Evolutionary conservation across 495 filamentous ascomycete species (phyloP).

Genomic region (Tirmania nivea): DNA sequence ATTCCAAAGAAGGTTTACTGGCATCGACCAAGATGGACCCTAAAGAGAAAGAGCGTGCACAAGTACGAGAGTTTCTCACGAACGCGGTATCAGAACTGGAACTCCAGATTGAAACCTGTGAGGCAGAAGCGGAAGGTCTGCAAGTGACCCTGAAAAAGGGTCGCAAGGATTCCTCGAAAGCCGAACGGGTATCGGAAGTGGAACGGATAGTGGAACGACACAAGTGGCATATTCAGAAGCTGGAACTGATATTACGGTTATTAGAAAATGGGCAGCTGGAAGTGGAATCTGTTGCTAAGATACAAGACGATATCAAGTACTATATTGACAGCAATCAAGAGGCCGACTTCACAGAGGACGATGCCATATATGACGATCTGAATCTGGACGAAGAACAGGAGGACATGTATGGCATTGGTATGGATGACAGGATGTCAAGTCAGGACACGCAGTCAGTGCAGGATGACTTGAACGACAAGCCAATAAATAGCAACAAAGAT

Average conservation of each 20-base stretch:
- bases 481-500: slow-evolving; percentile 31
- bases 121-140: slow-evolving; percentile 74
- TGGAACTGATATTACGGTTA: slow-evolving; percentile 74
- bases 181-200: slow-evolving; percentile 71
- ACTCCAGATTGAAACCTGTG: slow-evolving; percentile 71
- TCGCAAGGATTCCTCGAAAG: slow-evolving; percentile 61
- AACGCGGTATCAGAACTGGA: slow-evolving; percentile 84
- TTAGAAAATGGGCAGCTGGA: slow-evolving; percentile 87
- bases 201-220: slow-evolving; percentile 68
- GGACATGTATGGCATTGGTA: slow-evolving; percentile 54
- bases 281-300: slow-evolving; percentile 53
- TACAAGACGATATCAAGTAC: slow-evolving; percentile 83
- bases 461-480: slow-evolving; percentile 56
- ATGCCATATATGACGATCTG: slow-evolving; percentile 86
- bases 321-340: slow-evolving; percentile 82
- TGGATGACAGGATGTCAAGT: slow-evolving; percentile 74
- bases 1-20: slow-evolving; percentile 89
- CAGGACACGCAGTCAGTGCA: slow-evolving; percentile 88
- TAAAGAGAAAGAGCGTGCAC: slow-evolving; percentile 77
- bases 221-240: slow-evolving; percentile 85
- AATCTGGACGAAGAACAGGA: slow-evolving; percentile 76
- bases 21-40: slow-evolving; percentile 83
- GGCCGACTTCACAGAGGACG: slow-evolving; percentile 75
- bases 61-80: slow-evolving; percentile 62
- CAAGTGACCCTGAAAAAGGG: slow-evolving; percentile 82